Evolutionary conservation across 768 basidiomycete species (phyloP), one percentile per base, ranked within the genome.

Genomic region (Amanita thiersii): DNA sequence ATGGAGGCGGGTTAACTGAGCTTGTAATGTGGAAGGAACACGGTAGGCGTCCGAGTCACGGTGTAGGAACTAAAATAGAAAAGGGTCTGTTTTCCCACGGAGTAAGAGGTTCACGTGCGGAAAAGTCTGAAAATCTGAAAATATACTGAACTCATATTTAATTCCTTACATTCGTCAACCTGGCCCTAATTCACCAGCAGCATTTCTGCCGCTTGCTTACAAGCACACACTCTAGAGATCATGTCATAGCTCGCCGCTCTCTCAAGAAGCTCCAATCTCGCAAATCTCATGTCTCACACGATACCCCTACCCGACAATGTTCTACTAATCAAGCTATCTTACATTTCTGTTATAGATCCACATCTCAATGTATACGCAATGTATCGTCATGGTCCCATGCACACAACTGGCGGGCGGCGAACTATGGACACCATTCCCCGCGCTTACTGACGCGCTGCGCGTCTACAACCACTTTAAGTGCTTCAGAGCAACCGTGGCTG

Each of bases 401-500:
- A 29, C 18, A 24, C 20, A 18, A 11, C 7, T 25, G n/a, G n/a
- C n/a, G n/a, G n/a, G n/a, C n/a, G n/a, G n/a, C n/a, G n/a, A n/a
- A n/a, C n/a, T n/a, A n/a, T n/a, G n/a, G n/a, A n/a, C n/a, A n/a
- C n/a, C n/a, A 34, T 34, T 34, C 32, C 6, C 8, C 7, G 32
- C 32, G 12, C 3, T 14, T 34, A 3, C 15, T 10, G 20, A 23
- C 25, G 18, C 41, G 41, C 12, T 6, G 12, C 24, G 24, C 41
- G 24, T 43, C 41, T 21, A 33, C 41, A 1, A 23, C 21, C 15
- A 25, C 37, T 36, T 25, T 43, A 11, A 26, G 15, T 4, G 62
- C 59, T 10, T 63, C 65, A 7, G 65, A 68, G 43, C 50, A 50
- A 36, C 61, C 61, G 45, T 67, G 64, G 65, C 48, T 67, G n/a